Evolutionary conservation across 495 filamentous ascomycete species (phyloP), one percentile per base, ranked within the genome.

Genomic region (Talaromyces liani): DNA sequence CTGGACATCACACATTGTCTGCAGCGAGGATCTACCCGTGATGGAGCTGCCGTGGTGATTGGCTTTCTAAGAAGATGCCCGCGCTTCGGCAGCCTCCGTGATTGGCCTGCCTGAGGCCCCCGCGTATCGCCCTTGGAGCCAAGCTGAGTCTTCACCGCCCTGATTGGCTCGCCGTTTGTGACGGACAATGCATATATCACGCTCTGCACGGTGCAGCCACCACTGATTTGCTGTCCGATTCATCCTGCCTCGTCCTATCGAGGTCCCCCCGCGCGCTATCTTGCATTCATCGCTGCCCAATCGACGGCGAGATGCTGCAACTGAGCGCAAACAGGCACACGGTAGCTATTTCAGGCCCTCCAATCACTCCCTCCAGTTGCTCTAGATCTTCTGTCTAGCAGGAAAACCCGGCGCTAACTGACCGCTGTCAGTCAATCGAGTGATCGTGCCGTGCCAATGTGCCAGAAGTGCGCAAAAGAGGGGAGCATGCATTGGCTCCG

Each of bases 401-500:
- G 0, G 27, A 18, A 58, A 36, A 12, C 56, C 56, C 56, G 56
- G 56, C 56, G 56, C 56, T 58, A 58, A 33, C 31, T 36, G 56
- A 34, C 25, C 24, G 55, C 29, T 58, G 25, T 31, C 16, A 36
- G 29, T 36, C 56, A 10, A 36, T 25, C 14, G 56, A 22, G 31
- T 58, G 56, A 58, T 58, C 31, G 36, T 58, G 31, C 56, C 24
- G 56, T 58, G 56, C 56, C 56, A 56, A 24, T 36, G 56, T 58
- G 56, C 56, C 56, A 56, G 53, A 56, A 12, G 53, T 56, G 53
- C n/a, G 22, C 22, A 29, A 56, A 29, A 56, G 53, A 56, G 53
- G 53, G 53, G 53, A 56, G 24, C 22, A 56, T 56, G 53, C 53
- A 56, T 56, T 56, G 53, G 53, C 53, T 56, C 53, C 20, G 22